These are phyloP conservation scores for Penicillium olsonii DNA, from an alignment of 2,329 filamentous ascomycete species.

Conservation along the genomic window DNA sequence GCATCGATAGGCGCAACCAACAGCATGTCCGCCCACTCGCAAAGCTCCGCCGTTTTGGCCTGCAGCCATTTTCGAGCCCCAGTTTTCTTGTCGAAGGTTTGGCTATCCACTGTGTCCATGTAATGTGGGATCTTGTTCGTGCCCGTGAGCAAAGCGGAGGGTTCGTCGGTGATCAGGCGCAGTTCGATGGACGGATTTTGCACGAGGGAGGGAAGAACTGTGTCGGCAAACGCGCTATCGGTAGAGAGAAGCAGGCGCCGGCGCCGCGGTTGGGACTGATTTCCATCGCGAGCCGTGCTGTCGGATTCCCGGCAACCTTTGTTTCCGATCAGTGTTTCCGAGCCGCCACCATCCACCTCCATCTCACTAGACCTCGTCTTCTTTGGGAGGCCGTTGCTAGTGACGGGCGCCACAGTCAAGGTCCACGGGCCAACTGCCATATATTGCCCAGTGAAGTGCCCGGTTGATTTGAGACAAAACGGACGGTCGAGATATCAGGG, in stretches of 20 bases:
- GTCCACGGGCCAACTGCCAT: slow-evolving; percentile 23
- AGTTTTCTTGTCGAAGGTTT: slow-evolving; percentile 41
- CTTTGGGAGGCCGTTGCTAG: slow-evolving; percentile 13
- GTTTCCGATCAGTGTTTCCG: slow-evolving; percentile 18
- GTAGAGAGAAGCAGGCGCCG: slow-evolving; percentile 40
- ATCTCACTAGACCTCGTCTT: slow-evolving; percentile 23
- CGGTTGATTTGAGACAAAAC: background rate
- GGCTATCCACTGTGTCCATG: slow-evolving; percentile 42
- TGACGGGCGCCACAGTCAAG: slow-evolving; percentile 4
- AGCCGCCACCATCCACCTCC: slow-evolving; percentile 27
- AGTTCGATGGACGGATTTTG: slow-evolving; percentile 43
- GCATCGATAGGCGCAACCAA: slow-evolving; percentile 84
- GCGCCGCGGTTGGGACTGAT: slow-evolving; percentile 18
- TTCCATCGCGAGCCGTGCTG: slow-evolving; percentile 2
- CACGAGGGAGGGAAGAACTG: slow-evolving; percentile 40
- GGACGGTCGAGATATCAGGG: background rate
- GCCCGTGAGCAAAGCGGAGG: slow-evolving; percentile 38
- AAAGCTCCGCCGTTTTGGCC: slow-evolving; percentile 60
- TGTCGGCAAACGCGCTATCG: slow-evolving; percentile 42
- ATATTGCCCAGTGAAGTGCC: background rate
- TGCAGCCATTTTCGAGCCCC: slow-evolving; percentile 43
- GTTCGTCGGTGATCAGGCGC: slow-evolving; percentile 45
- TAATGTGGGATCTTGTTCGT: slow-evolving; percentile 43
- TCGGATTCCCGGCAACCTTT: slow-evolving; percentile 11
- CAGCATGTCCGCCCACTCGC: slow-evolving; percentile 84